A percentile compares a stretch with the other conserved stretches of the same genome.
These are phyloP conservation scores for Trichocomaceae sp. DNA, from an alignment of 2,329 filamentous ascomycete genomes.

Conservation along the genomic window DNA sequence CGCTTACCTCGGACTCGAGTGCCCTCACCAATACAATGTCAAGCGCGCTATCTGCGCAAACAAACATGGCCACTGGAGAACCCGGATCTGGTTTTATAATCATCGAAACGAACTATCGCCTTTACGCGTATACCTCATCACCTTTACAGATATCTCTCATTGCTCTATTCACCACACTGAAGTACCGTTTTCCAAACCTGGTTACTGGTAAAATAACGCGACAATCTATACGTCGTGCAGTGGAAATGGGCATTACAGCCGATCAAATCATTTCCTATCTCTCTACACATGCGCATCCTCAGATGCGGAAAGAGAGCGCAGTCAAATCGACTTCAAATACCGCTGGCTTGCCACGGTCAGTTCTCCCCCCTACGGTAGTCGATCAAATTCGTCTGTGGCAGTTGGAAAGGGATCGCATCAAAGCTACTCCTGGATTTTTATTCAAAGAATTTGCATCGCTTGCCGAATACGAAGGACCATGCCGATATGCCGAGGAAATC, in stretches of 20 bases:
- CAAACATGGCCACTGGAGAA: slow-evolving; percentile 24
- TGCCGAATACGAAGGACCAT: slow-evolving; percentile 50
- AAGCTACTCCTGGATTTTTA: slow-evolving; percentile 71
- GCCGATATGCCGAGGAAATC: slow-evolving; percentile 71
- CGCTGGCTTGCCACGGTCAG: slow-evolving; percentile 45
- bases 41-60: slow-evolving; percentile 49
- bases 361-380: slow-evolving; percentile 89
- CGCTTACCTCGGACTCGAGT: slow-evolving; percentile 71
- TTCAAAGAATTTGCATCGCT: slow-evolving; percentile 82
- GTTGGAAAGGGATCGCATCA: slow-evolving; percentile 91
- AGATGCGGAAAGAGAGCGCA: slow-evolving; percentile 64
- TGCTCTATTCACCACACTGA: slow-evolving; percentile 78
- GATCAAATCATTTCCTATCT: slow-evolving; percentile 95
- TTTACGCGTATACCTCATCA: slow-evolving; percentile 94
- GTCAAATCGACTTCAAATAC: slow-evolving; percentile 35
- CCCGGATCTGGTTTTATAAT: slow-evolving; percentile 69
- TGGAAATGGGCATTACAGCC: slow-evolving; percentile 83
- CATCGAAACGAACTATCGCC: slow-evolving; percentile 93
- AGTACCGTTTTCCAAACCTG: slow-evolving; percentile 88
- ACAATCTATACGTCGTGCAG: slow-evolving; percentile 77
- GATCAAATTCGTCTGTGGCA: slow-evolving; percentile 98
- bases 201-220: slow-evolving; percentile 88
- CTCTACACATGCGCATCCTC: slow-evolving; percentile 84
- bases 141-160: slow-evolving; percentile 92
- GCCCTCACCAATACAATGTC: slow-evolving; percentile 65